Evolutionary conservation across 495 filamentous ascomycete species (phyloP).

Genomic region (Xylaria castorea): DNA sequence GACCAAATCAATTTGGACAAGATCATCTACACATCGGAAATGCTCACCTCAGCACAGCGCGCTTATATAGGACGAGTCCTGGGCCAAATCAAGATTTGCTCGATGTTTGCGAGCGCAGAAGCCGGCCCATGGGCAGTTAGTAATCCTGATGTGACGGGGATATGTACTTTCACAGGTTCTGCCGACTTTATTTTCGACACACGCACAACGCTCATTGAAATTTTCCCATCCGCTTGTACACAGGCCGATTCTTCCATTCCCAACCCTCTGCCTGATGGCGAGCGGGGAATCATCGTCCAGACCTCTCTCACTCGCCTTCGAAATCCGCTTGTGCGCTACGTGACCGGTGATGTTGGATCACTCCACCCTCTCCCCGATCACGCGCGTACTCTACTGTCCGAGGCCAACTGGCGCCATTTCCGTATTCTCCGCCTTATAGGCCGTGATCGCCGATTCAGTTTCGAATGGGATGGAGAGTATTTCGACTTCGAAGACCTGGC

Average conservation of each 20-base stretch:
- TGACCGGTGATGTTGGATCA: conserved; percentile 48
- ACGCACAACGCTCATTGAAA: conserved; percentile 41
- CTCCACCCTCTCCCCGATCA: conserved; percentile 37
- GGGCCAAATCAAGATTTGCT: conserved; percentile 34
- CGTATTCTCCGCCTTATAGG: conserved; percentile 41
- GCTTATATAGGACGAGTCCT: conserved; percentile 22
- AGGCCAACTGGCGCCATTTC: conserved; percentile 22
- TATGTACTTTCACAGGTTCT: neutral
- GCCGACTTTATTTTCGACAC: conserved; percentile 46
- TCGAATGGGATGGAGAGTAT: conserved; percentile 44
- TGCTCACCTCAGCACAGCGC: conserved; percentile 33
- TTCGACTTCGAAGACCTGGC: conserved; percentile 37
- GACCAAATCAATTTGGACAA: conserved; percentile 31
- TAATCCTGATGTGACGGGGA: conserved; percentile 34
- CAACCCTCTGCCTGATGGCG: conserved; percentile 32
- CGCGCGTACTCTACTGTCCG: conserved; percentile 15
- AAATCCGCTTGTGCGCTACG: conserved; percentile 50
- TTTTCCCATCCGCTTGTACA: conserved; percentile 32
- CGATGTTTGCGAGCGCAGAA: conserved; percentile 42
- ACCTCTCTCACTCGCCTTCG: conserved; percentile 47
- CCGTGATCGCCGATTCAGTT: conserved; percentile 46
- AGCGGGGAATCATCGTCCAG: conserved; percentile 42
- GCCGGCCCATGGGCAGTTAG: conserved; percentile 38
- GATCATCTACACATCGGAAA: conserved; percentile 42
- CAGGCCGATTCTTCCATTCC: neutral